Percentiles rank a stretch among this genome's conserved stretches.
Evolutionary conservation across 805 yeast species (phyloP).

Genomic region (Yarrowia sp.): DNA sequence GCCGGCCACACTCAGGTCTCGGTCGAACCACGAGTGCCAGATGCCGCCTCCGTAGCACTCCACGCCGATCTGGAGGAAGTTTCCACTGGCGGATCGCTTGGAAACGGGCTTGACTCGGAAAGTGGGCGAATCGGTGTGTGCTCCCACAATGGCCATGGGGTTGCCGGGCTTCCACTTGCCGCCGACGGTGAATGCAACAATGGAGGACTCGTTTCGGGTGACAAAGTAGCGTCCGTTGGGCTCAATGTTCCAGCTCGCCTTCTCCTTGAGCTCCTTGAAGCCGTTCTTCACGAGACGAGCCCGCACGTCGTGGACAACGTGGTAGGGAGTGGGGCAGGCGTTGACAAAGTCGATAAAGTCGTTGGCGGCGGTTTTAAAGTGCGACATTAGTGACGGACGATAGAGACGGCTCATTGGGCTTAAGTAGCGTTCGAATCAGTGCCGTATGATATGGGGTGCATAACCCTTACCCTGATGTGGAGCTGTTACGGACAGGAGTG

Average conservation of each 20-base stretch:
- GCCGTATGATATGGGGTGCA: slow-evolving; percentile 26
- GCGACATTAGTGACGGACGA: slow-evolving; percentile 12
- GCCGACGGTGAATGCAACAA: slow-evolving; percentile 85
- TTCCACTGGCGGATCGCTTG: slow-evolving; percentile 53
- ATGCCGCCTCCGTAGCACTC: slow-evolving; percentile 95
- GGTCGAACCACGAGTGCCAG: slow-evolving; percentile 96
- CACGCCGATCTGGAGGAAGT: slow-evolving; percentile 85
- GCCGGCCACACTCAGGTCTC: slow-evolving; percentile 90
- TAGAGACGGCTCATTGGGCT: slow-evolving; percentile 18
- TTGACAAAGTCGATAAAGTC: slow-evolving; percentile 78
- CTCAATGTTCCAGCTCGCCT: slow-evolving; percentile 62
- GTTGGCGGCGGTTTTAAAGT: slow-evolving; percentile 24
- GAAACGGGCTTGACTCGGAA: slow-evolving; percentile 88
- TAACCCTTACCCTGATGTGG: slow-evolving; percentile 18
- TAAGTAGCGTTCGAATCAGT: neutral
- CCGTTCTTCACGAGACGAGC: slow-evolving; percentile 57
- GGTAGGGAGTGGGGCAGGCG: slow-evolving; percentile 90
- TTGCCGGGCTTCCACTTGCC: slow-evolving; percentile 68
- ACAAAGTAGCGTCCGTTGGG: slow-evolving; percentile 73
- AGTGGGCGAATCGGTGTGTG: slow-evolving; percentile 94
- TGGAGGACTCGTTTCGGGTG: slow-evolving; percentile 84
- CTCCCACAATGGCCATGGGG: slow-evolving; percentile 87
- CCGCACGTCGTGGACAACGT: slow-evolving; percentile 73
- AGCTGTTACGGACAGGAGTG: too few relatives aligned
- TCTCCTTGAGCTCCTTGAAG: slow-evolving; percentile 69